Evolutionary conservation across 352 stramenopile species (phyloP), one percentile per base, ranked within the genome.

Genomic region (Phytophthora idaei): DNA sequence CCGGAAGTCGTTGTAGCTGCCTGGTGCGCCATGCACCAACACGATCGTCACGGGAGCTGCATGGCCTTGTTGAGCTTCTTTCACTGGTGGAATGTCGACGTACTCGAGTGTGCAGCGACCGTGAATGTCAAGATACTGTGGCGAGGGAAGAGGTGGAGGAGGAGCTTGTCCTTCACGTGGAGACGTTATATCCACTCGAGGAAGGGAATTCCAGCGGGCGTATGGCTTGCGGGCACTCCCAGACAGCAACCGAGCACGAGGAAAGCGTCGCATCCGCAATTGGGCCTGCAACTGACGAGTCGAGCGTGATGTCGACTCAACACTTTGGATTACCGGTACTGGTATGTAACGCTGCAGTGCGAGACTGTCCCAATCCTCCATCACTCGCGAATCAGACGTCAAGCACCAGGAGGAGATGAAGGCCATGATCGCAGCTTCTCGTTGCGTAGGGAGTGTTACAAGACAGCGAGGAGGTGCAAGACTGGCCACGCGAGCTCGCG

Each of bases 11-110:
- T 77, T 67, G 67, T 83, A 80, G 48, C 71, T 82, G 0, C 81
- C 81, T 17, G 81, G 78, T 21, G 81, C 78, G 7, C 81, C 79
- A 46, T 90, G 81, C n/a, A 90, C 51, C 31, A 90, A 54, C 9
- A 85, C 77, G 17, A 87, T 44, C 4, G 78, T 90, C 42, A 66
- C 54, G 0, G 67, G 27, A 47, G 48, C n/a, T 48, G 70, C 53
- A 5, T 59, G 49, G 10, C 25, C 8, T 14, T 25, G 15, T 7
- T 29, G 11, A 36, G 45, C 12, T 37, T 60, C 47, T 52, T 61
- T 39, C 5, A 48, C 25, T 9, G 47, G 63, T 27, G 32, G 31
- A 6, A 73, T 60, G 12, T 84, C 76, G 21, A 81, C 36, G 54
- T 81, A 84, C 32, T 79, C 72, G 41, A 84, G 17, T 4, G 67